Conservation (phyloP, 768 basidiomycete genomes). For the Kwoniella europaea region DNA sequence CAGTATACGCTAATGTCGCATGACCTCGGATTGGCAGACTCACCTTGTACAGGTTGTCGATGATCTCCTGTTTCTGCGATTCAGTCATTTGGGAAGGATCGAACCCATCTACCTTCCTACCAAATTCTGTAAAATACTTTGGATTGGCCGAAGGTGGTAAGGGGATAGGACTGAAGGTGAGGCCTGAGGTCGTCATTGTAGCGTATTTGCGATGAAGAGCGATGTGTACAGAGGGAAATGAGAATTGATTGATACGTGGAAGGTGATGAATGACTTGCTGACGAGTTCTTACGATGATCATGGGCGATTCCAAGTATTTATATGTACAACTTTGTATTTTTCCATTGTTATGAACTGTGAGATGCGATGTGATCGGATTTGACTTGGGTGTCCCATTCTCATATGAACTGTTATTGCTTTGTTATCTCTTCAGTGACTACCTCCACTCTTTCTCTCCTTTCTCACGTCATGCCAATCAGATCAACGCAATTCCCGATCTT, state of each 20-base stretch:
- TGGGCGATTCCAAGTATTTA: neutral
- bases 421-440: neutral
- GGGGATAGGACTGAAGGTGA: constrained; percentile 63
- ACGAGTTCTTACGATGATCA: too few relatives aligned
- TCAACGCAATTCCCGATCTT: neutral
- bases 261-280: neutral
- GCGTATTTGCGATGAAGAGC: neutral
- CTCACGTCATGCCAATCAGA: neutral
- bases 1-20: neutral
- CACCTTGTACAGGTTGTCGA: constrained; percentile 78
- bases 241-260: neutral
- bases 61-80: constrained; percentile 70
- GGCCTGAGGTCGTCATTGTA: constrained; percentile 15
- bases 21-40: constrained; percentile 23
- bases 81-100: constrained; percentile 67
- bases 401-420: neutral
- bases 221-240: neutral
- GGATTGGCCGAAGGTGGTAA: constrained; percentile 75
- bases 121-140: constrained; percentile 72
- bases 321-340: neutral
- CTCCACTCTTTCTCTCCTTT: neutral
- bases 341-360: neutral
- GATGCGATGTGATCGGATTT: neutral
- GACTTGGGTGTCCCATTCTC: neutral
- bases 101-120: constrained; percentile 75